Conservation (phyloP, 176 grass and related monocot species). For the Alopecurus myosuroides region DNA sequence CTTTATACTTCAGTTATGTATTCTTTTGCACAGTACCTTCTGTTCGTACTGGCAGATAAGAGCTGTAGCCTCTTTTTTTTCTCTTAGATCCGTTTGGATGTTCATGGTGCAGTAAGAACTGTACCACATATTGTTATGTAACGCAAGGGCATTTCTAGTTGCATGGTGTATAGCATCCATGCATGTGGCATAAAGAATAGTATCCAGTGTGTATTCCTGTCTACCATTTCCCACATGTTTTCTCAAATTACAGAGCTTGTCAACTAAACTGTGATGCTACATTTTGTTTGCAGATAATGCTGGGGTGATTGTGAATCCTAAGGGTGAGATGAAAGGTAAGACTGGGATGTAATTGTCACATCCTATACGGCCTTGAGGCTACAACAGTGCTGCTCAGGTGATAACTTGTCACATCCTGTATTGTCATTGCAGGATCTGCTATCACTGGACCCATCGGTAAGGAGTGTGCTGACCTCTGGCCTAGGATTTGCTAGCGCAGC, state of each 20-base stretch:
- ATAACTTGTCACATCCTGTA: neutral
- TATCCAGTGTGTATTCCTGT: neutral
- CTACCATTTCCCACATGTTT: neutral
- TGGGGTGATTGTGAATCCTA: conserved; percentile 58
- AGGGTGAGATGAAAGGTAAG: conserved; percentile 62
- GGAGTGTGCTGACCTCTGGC: conserved; percentile 57
- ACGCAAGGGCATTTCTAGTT: neutral
- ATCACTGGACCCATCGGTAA: conserved; percentile 61
- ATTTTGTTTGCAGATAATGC: conserved; percentile 48
- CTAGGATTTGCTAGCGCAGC: conserved; percentile 54
- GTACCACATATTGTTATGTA: neutral
- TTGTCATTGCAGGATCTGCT: conserved; percentile 39
- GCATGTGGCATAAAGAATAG: neutral
- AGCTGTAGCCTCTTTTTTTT: neutral
- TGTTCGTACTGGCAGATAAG: neutral
- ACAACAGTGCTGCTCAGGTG: neutral
- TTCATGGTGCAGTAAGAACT: neutral
- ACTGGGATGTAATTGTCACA: neutral
- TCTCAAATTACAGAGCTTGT: neutral
- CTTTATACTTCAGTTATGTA: neutral
- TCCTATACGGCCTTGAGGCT: neutral
- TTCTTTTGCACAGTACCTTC: neutral
- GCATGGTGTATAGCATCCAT: neutral
- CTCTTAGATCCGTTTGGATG: neutral
- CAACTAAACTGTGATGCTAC: neutral